These are phyloP conservation scores for Papiliotrema laurentii DNA, from an alignment of 1,284 basidiomycete genomes.

Conservation along the genomic window DNA sequence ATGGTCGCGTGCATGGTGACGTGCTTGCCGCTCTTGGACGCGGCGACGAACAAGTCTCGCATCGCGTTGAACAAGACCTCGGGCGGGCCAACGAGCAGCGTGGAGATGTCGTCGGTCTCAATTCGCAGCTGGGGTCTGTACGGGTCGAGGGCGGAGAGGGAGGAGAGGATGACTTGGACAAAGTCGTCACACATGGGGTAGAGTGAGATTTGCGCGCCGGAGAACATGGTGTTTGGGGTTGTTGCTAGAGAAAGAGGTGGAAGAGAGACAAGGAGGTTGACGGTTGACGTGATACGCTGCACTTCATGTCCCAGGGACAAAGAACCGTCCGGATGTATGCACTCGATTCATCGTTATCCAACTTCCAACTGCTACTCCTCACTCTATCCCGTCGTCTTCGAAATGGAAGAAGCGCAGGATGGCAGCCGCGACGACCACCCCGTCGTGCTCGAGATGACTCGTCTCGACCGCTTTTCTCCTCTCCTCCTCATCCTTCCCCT, in stretches of 20 bases:
- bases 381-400: conserved; percentile 13
- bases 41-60: conserved; percentile 11
- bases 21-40: conserved; percentile 6
- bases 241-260: not conserved
- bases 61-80: conserved; percentile 10
- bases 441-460: conserved; percentile 14
- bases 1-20: conserved; percentile 12
- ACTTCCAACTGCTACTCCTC: no score
- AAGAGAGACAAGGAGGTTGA: not conserved
- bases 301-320: no score
- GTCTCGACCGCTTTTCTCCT: conserved; percentile 8
- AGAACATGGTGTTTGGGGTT: conserved; percentile 9
- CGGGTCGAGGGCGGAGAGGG: conserved; percentile 10
- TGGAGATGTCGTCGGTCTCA: conserved; percentile 15
- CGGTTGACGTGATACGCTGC: not conserved
- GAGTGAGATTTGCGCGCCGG: conserved; percentile 13
- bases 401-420: conserved; percentile 14
- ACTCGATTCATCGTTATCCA: no score
- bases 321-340: not conserved
- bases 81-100: conserved; percentile 14
- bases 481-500: conserved; percentile 5
- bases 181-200: conserved; percentile 12
- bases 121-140: conserved; percentile 9
- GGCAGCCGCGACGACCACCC: conserved; percentile 6
- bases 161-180: conserved; percentile 11